Percentiles rank a stretch among this genome's conserved stretches.
phyloP scores from a whole-genome alignment of 768 basidiomycete species.

The Leccinum broughii region DNA sequence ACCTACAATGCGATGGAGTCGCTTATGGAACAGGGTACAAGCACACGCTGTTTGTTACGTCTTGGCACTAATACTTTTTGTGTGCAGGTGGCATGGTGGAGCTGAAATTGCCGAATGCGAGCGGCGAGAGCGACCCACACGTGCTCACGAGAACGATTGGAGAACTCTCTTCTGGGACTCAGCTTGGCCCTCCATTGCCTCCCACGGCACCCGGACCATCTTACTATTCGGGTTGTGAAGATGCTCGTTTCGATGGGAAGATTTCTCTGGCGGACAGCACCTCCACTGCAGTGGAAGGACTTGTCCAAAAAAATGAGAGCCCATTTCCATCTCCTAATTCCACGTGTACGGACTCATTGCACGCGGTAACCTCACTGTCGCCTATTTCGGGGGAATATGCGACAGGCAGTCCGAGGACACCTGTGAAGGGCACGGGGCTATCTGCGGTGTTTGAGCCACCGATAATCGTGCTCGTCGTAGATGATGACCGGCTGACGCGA shows the following conservation, averaged over 20 bases:
- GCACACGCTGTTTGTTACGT: background rate
- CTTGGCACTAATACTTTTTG: constrained; percentile 1
- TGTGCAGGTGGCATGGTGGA: constrained; percentile 57
- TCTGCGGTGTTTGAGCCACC: constrained; percentile 44
- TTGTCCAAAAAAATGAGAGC: background rate
- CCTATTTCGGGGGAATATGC: constrained; percentile 7
- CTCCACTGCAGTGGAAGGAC: constrained; percentile 5
- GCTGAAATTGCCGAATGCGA: constrained; percentile 44
- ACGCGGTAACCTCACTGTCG: background rate
- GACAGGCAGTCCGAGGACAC: constrained; percentile 14
- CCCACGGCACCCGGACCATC: constrained; percentile 4
- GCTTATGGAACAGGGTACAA: constrained; percentile 63
- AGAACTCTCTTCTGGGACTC: constrained; percentile 41
- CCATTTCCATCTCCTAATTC: constrained; percentile 6
- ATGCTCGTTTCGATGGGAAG: background rate
- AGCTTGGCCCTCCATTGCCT: constrained; percentile 26
- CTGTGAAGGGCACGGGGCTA: constrained; percentile 11
- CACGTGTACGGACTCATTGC: constrained; percentile 3
- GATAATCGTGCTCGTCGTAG: constrained; percentile 74
- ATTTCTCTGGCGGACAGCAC: constrained; percentile 3
- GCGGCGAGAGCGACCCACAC: constrained; percentile 31
- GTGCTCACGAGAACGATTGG: constrained; percentile 45
- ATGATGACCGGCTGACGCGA: constrained; percentile 80
- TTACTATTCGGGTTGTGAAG: background rate
- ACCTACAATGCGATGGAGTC: constrained; percentile 53